Conservation (phyloP, 2,329 filamentous ascomycete genomes). For the Pestalotiopsis sp. region DNA sequence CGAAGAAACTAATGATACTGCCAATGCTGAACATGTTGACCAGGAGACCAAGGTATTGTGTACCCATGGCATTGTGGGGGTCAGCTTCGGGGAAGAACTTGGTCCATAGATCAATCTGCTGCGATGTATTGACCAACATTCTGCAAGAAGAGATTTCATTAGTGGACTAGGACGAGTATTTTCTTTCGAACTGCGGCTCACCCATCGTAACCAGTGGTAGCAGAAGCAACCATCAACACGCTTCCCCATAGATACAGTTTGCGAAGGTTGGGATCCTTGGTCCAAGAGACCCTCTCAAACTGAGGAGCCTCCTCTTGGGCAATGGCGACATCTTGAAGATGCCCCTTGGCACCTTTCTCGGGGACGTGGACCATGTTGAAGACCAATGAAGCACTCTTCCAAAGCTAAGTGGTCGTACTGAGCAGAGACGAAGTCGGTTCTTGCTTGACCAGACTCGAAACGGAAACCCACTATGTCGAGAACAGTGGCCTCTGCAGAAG, state of each 20-base stretch:
- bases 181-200: slow-evolving; percentile 19
- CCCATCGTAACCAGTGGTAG: slow-evolving; percentile 65
- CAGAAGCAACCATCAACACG: slow-evolving; percentile 60
- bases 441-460: not conserved
- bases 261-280: slow-evolving; percentile 55
- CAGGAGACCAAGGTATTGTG: slow-evolving; percentile 10
- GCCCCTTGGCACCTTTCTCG: not conserved
- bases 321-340: slow-evolving; percentile 17
- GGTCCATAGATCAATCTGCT: slow-evolving; percentile 58
- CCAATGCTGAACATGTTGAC: slow-evolving; percentile 44
- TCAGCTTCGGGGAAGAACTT: slow-evolving; percentile 41
- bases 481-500: not conserved
- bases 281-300: slow-evolving; percentile 59
- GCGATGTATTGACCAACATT: slow-evolving; percentile 60
- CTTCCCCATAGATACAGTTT: slow-evolving; percentile 55
- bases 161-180: not conserved
- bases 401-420: not conserved
- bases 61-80: slow-evolving; percentile 5
- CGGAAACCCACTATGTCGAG: not conserved
- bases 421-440: not conserved
- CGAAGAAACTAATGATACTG: slow-evolving; percentile 38
- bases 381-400: not conserved
- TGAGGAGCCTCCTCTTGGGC: slow-evolving; percentile 47
- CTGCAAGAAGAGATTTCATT: slow-evolving; percentile 18
- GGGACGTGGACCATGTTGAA: not conserved